phyloP scores from a whole-genome alignment of 2,329 filamentous ascomycete species.

The Reticulascus tulasneorum region DNA sequence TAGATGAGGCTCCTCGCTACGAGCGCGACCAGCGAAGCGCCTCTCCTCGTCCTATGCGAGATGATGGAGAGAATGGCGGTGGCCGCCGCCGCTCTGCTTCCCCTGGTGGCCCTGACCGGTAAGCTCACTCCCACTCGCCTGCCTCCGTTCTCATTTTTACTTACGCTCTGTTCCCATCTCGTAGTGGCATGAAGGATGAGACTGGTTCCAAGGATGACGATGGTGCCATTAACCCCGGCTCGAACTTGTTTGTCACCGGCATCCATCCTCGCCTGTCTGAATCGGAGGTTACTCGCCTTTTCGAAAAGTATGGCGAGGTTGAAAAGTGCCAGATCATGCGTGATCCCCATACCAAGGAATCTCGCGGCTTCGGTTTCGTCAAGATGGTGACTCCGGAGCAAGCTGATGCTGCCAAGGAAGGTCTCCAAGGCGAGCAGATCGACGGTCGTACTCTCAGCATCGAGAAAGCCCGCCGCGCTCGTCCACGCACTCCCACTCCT shows the following conservation, averaged over 20 bases:
- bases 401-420: slow-evolving; percentile 95
- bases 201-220: slow-evolving; percentile 62
- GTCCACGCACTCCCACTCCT: slow-evolving; percentile 91
- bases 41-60: slow-evolving; percentile 57
- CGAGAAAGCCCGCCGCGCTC: slow-evolving; percentile 94
- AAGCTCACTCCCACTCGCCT: slow-evolving; percentile 16
- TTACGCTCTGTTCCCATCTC: slow-evolving; percentile 5
- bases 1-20: slow-evolving; percentile 63
- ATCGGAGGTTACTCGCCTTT: slow-evolving; percentile 86
- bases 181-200: slow-evolving; percentile 49
- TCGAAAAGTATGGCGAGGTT: slow-evolving; percentile 97
- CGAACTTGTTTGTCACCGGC: slow-evolving; percentile 97
- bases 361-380: slow-evolving; percentile 97
- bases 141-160: not conserved
- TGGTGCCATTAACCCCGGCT: slow-evolving; percentile 84
- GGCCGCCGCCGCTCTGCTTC: slow-evolving; percentile 60
- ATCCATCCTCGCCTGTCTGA: slow-evolving; percentile 92
- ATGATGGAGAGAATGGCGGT: slow-evolving; percentile 58
- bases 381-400: slow-evolving; percentile 97
- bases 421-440: slow-evolving; percentile 88
- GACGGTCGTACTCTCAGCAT: slow-evolving; percentile 96
- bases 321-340: slow-evolving; percentile 99
- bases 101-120: slow-evolving; percentile 54
- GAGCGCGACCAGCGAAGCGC: slow-evolving; percentile 64
- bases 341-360: slow-evolving; percentile 97